Evolutionary conservation across 139 green algal genomes (phyloP), one percentile per base, ranked within the genome.

Genomic region (Chlorella sorokiniana): DNA sequence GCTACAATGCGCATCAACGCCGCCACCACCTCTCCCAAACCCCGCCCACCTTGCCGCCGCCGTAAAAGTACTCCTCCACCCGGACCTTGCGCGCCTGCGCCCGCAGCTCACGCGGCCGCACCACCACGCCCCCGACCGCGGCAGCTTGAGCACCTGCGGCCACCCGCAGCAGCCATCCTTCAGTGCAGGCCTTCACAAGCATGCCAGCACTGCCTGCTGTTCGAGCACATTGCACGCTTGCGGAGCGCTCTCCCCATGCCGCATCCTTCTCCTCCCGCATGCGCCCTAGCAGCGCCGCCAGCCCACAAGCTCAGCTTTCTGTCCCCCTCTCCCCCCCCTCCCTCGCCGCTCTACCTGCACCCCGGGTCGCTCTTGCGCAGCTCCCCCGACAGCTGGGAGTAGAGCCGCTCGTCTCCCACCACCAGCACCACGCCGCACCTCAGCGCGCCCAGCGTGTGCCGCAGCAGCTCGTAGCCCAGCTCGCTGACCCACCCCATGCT

Each of bases 51-150:
- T 82, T 87, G 4, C 64, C n/a, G 31, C 63, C 45, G 33, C 96
- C 96, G 77, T 98, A 99, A 69, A 99, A 99, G 83, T 99, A 99
- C 37, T 96, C 93, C 33, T 87, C 87, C 31, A 96, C 83, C 31
- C 93, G 86, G n/a, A 59, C 40, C n/a, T 76, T 88, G 38, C 96
- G 86, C 4, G 90, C 81, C 8, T 35, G 1, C 42, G 84, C 73
- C 14, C 96, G 91, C 65, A 90, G 82, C 67, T 91, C 83, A 0
- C 71, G 63, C 40, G 82, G 70, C 14, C 96, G 89, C 31, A 85
- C 90, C 41, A 97, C 96, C 23, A 96, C 93, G 35, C 96, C 96
- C 10, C 92, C 95, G 91, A 97, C 81, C 93, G 94, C 44, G 79
- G 45, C 38, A 99, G 87, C 88, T 96, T 97, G 33, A 98, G 40